Base-by-base conservation (phyloP, 176 grass and related monocot genomes). In the Phragmites australis region DNA sequence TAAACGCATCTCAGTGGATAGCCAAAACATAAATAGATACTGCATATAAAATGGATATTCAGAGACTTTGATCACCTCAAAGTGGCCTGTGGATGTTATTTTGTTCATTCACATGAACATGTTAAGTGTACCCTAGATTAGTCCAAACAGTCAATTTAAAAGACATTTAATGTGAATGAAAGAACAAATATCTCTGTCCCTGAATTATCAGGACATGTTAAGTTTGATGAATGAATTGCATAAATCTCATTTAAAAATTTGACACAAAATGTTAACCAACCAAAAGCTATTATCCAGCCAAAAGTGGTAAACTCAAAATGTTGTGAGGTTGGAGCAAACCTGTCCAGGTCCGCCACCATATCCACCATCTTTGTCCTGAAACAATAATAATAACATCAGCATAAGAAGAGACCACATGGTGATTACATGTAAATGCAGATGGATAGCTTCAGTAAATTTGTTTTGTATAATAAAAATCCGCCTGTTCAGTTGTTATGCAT, bases 311-410 rank as follows among this genome's bases (percentile, higher is more conserved):
- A 44, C 22, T n/a, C 31, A 78, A 87, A 70, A 56, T 8, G 2
- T 74, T 69, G 43, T 80, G 59, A 84, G 27, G 34, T 45, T 50
- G 84, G 70, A 87, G 57, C 54, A 48, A 92, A 98, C 92, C 95
- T 98, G 95, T 23, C 95, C 95, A 77, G 95, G 95, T 32, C 95
- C 95, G 57, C 95, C 95, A 62, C 76, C 70, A 86, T 98, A 94
- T 81, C 95, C 95, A 86, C 95, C 92, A 76, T 98, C 81, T 87
- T 89, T 91, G 78, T 98, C 92, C 90, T 97, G 86, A 57, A 87
- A 68, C 49, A 81, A 72, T 65, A 80, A 83, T 76, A 55, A 83
- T 23, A 59, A 55, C 63, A 52, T 50, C 21, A 81, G 21, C 56
- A 77, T 79, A 65, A n/a, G n/a, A 76, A 76, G 44, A 54, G n/a